These are phyloP conservation scores for Talaromyces ruber DNA, from an alignment of 495 filamentous ascomycete genomes.

Conservation along the genomic window DNA sequence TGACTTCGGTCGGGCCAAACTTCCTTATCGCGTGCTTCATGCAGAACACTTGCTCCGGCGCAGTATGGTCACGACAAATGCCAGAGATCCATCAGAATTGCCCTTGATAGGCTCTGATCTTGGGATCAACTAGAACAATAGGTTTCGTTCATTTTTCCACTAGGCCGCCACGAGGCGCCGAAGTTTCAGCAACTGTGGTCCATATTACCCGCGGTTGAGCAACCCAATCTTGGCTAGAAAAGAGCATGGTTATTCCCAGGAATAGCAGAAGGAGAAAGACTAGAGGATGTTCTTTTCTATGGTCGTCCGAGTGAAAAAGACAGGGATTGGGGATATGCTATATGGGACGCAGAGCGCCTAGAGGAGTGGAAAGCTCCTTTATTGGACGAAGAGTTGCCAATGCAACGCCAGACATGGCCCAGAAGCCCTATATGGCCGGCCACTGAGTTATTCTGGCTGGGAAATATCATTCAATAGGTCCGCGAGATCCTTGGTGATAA, in stretches of 20 bases:
- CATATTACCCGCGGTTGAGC: constrained; percentile 10
- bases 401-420: neutral
- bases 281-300: constrained; percentile 2
- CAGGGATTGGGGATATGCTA: constrained; percentile 9
- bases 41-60: constrained; percentile 5
- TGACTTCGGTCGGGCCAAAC: neutral
- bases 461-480: no score
- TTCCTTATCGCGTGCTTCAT: constrained; percentile 10
- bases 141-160: constrained; percentile 10
- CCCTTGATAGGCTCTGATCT: constrained; percentile 1
- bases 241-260: neutral
- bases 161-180: constrained; percentile 7
- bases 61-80: constrained; percentile 8
- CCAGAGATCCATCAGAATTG: neutral
- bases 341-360: constrained; percentile 6
- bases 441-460: neutral
- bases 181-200: constrained; percentile 12
- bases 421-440: neutral
- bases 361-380: neutral
- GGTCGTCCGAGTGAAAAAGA: neutral
- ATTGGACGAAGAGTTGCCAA: neutral
- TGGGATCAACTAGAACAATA: neutral
- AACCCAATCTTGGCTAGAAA: constrained; percentile 12
- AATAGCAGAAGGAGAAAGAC: neutral
- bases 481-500: no score